These are phyloP conservation scores for Exophiala dermatitidis DNA, from an alignment of 2,329 filamentous ascomycete species.

Conservation along the genomic window DNA sequence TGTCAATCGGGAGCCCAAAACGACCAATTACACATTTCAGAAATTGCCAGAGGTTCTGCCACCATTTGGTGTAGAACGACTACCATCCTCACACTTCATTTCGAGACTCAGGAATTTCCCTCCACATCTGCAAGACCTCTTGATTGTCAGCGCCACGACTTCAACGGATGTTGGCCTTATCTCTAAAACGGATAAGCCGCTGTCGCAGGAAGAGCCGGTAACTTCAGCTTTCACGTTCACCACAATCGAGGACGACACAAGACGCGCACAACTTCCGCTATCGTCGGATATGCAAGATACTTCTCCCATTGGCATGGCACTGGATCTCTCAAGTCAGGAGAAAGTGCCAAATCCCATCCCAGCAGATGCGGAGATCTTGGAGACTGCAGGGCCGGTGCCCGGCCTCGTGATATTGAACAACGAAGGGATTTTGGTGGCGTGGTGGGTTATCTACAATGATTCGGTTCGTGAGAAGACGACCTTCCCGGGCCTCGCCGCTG, in stretches of 20 bases:
- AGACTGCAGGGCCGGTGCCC: constrained; percentile 74
- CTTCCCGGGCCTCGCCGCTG: constrained; percentile 59
- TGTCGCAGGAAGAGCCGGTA: constrained; percentile 56
- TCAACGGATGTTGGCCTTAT: constrained; percentile 73
- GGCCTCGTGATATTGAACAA: constrained; percentile 80
- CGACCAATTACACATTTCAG: constrained; percentile 60
- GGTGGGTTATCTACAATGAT: constrained; percentile 89
- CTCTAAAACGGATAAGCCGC: constrained; percentile 61
- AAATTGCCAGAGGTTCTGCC: constrained; percentile 68
- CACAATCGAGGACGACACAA: constrained; percentile 64
- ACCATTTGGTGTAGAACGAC: constrained; percentile 59
- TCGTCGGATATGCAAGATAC: constrained; percentile 61
- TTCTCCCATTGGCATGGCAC: constrained; percentile 65
- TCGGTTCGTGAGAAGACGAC: constrained; percentile 67
- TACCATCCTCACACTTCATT: constrained; percentile 69
- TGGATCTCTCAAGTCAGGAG: constrained; percentile 79
- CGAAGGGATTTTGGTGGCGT: constrained; percentile 74
- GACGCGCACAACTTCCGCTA: constrained; percentile 68
- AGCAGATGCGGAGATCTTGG: constrained; percentile 65
- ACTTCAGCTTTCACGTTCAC: constrained; percentile 67
- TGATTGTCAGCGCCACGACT: constrained; percentile 75
- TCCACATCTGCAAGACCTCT: constrained; percentile 69
- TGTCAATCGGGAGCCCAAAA: constrained; percentile 58
- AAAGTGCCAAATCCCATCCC: constrained; percentile 71
- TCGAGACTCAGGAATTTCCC: constrained; percentile 71